Evolutionary conservation across 129 eudicot genomes (phyloP).

Genomic region (Calendula officinalis): DNA sequence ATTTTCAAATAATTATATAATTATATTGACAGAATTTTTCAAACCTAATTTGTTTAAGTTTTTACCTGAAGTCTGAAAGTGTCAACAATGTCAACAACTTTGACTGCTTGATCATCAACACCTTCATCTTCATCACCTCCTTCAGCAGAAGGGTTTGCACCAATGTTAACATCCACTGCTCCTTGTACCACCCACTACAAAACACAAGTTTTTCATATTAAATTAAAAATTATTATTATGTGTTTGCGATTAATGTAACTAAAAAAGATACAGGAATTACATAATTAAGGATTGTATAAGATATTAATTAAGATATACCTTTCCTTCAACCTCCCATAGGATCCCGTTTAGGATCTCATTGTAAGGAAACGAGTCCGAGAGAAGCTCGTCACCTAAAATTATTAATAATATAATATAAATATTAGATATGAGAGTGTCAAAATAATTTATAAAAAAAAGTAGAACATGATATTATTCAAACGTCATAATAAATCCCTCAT

Average conservation of each 20-base stretch:
- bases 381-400: conserved; percentile 64
- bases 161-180: conserved; percentile 53
- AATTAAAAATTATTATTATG: not conserved
- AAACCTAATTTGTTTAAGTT: not conserved
- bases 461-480: too few relatives aligned
- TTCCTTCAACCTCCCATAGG: conserved; percentile 73
- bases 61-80: conserved; percentile 77
- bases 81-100: conserved; percentile 75
- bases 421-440: not conserved
- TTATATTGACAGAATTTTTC: not conserved
- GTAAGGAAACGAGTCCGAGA: conserved; percentile 67
- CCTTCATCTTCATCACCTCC: conserved; percentile 62
- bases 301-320: conserved; percentile 34
- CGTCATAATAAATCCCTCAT: too few relatives aligned
- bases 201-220: not conserved
- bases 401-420: not conserved
- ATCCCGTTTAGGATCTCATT: conserved; percentile 49
- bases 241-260: not conserved
- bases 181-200: conserved; percentile 75
- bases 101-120: conserved; percentile 64
- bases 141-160: conserved; percentile 72
- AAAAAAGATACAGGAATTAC: not conserved
- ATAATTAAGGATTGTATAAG: not conserved
- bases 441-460: too few relatives aligned
- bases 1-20: not conserved